Evolutionary conservation across 148 eudicot species (phyloP), one percentile per base, ranked within the genome.

Genomic region (Amaranthus palmeri): DNA sequence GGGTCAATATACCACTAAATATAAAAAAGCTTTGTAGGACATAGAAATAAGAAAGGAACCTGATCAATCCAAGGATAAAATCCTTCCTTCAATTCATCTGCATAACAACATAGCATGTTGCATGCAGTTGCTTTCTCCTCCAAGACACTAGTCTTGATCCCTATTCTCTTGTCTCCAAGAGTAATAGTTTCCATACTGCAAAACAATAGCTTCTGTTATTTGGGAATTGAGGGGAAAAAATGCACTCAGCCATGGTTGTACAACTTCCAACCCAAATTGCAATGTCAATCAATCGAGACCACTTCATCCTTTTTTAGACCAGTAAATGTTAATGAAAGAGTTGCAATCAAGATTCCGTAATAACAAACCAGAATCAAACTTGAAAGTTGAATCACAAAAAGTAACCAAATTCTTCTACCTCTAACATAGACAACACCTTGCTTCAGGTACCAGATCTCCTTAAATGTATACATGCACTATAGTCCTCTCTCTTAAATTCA

Each of bases 101-200:
- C 98, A 82, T 95, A 95, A 71, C 98, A 95, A 62, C 98, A 95
- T 50, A 95, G 70, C 98, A 95, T 95, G 81, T 95, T 95, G 81
- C 98, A 95, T 57, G 98, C 98, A 56, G 98, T 95, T 62, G 98
- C 98, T 82, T 95, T 95, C 82, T 95, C 98, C 86, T 95, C 98
- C 36, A 95, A 78, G 74, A 95, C 98, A 69, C 98, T 95, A 46
- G 98, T 95, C 83, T 91, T 95, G 71, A 95, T 95, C 49, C 93
- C 98, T 54, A 95, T 95, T 78, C 98, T 91, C 78, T 95, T 95
- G 74, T 95, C 98, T 62, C 98, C 98, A 55, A 95, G 89, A 44
- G 98, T 95, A 52, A 95, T 95, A 65, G 98, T 95, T 84, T 95
- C 98, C 91, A 95, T 95, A 72, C 98, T 95, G 90, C 81, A 79